phyloP scores from a whole-genome alignment of 768 basidiomycete species.

The Suillus luteus region DNA sequence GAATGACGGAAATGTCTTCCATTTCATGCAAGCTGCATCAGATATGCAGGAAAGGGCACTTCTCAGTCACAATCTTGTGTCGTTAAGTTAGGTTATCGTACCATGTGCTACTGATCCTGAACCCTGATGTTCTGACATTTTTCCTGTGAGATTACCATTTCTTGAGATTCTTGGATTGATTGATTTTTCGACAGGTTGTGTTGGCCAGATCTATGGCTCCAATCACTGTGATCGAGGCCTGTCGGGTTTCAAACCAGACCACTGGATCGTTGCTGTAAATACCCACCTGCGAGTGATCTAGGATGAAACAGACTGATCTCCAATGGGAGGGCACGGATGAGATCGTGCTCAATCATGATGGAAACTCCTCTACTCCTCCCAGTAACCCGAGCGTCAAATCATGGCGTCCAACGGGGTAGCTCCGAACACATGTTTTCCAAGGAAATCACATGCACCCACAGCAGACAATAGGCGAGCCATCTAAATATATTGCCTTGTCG shows the following conservation, averaged over 20 bases:
- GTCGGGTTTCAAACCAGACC: neutral
- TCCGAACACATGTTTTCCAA: neutral
- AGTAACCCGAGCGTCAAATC: neutral
- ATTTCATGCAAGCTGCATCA: conserved; percentile 1
- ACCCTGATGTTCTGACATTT: neutral
- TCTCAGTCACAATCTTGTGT: conserved; percentile 8
- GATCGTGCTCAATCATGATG: neutral
- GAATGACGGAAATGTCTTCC: conserved; percentile 8
- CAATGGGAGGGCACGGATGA: neutral
- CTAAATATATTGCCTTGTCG: neutral
- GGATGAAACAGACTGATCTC: neutral
- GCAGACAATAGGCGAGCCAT: neutral
- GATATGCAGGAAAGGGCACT: neutral
- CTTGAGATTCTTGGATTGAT: neutral
- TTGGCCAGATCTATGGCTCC: neutral
- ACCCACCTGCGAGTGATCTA: neutral
- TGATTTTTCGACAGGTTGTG: neutral
- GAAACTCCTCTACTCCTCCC: neutral
- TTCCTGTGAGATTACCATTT: neutral
- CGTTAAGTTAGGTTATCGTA: conserved; percentile 6
- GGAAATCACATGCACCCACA: neutral
- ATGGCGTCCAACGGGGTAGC: neutral
- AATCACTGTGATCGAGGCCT: neutral
- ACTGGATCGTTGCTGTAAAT: too few species aligned
- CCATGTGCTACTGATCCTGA: neutral